Conservation (phyloP, 2,329 filamentous ascomycete species). For the Penicillium sp. region DNA sequence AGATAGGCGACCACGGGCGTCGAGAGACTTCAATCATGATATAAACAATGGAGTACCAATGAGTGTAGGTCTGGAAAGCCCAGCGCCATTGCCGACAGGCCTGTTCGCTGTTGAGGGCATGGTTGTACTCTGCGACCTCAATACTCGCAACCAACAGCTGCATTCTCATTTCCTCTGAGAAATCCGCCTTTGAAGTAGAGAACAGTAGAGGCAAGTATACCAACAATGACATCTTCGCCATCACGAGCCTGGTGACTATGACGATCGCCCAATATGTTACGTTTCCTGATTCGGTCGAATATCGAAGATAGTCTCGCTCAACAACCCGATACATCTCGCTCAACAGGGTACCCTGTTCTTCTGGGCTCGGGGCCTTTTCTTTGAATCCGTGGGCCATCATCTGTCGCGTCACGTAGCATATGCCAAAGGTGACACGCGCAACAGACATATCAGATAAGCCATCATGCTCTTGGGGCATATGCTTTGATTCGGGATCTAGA, state of each 20-base stretch:
- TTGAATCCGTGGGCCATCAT: conserved; percentile 35
- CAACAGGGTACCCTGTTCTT: conserved; percentile 51
- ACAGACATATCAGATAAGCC: conserved; percentile 59
- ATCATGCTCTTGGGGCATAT: conserved; percentile 50
- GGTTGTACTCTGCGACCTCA: conserved; percentile 53
- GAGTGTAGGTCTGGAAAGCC: conserved; percentile 62
- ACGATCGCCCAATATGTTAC: conserved; percentile 54
- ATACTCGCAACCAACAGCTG: conserved; percentile 42
- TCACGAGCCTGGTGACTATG: conserved; percentile 43
- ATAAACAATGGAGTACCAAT: conserved; percentile 62
- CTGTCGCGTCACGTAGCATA: conserved; percentile 39
- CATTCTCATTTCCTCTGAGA: conserved; percentile 38
- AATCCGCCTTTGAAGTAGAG: conserved; percentile 28
- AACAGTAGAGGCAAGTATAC: conserved; percentile 58
- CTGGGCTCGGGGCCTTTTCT: conserved; percentile 34
- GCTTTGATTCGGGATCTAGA: conserved; percentile 49
- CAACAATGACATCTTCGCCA: conserved; percentile 48
- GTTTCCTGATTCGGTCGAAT: conserved; percentile 39
- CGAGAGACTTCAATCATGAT: conserved; percentile 55
- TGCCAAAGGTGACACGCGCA: conserved; percentile 40
- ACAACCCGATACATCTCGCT: conserved; percentile 49
- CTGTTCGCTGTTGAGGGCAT: conserved; percentile 55
- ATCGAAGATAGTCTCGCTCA: conserved; percentile 48
- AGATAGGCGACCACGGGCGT: conserved; percentile 48
- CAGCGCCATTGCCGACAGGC: conserved; percentile 57